Evolutionary conservation across 1,284 basidiomycete genomes (phyloP).

Genomic region (Gymnopus androsaceus): DNA sequence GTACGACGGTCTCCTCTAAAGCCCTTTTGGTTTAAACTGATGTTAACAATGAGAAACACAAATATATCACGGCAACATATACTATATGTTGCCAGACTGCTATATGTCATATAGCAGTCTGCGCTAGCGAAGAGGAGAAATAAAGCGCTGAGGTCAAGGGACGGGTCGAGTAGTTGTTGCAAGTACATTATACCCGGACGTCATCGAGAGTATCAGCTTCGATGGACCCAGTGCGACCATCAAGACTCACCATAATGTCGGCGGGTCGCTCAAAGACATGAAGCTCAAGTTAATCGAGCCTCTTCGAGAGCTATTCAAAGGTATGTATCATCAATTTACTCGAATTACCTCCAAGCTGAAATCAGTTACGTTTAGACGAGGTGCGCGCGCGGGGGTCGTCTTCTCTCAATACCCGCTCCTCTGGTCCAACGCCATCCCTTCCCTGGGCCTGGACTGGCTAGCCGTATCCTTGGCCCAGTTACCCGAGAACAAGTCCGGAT

Average conservation of each 20-base stretch:
- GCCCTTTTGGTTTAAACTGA: no score
- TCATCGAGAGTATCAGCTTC: constrained; percentile 99
- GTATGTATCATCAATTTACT: constrained; percentile 42
- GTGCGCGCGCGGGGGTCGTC: constrained; percentile 90
- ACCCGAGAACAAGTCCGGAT: constrained; percentile 92
- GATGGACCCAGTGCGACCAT: constrained; percentile 99
- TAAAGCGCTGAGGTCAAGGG: constrained; percentile 76
- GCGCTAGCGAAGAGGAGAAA: constrained; percentile 77
- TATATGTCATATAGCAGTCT: no score
- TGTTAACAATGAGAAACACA: no score
- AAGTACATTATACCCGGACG: constrained; percentile 99
- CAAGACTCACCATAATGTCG: constrained; percentile 99
- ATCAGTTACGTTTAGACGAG: no score
- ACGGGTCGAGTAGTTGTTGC: constrained; percentile 94
- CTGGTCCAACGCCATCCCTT: constrained; percentile 98
- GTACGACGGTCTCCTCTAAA: no score
- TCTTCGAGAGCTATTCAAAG: constrained; percentile 97
- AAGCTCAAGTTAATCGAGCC: constrained; percentile 99
- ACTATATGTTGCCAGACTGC: no score
- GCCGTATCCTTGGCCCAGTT: constrained; percentile 95
- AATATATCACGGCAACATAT: no score
- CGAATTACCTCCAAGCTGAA: no score
- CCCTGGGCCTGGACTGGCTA: constrained; percentile 98
- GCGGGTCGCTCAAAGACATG: constrained; percentile 96
- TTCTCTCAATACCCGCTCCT: constrained; percentile 90